Conservation (phyloP, 192 early-diverging fungal species). For the Coemansia sp. region DNA sequence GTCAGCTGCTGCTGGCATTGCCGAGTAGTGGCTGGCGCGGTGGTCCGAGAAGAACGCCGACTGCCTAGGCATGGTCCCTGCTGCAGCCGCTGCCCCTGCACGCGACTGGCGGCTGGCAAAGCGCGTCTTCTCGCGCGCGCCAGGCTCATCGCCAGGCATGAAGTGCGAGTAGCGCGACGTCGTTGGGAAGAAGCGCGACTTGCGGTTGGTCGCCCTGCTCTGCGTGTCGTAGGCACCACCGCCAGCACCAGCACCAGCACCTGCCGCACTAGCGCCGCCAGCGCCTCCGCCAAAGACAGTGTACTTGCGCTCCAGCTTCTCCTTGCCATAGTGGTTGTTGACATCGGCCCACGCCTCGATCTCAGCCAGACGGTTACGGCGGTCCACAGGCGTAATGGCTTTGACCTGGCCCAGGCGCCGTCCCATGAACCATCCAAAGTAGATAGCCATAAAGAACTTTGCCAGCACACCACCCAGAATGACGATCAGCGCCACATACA, state of each 20-base stretch:
- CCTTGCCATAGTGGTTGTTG: slow-evolving; percentile 58
- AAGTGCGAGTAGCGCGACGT: slow-evolving; percentile 57
- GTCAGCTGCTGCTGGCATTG: slow-evolving; percentile 1
- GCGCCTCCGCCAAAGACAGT: slow-evolving; percentile 30
- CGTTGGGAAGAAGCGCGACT: slow-evolving; percentile 55
- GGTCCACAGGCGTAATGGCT: slow-evolving; percentile 65
- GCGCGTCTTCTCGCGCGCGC: slow-evolving; percentile 44
- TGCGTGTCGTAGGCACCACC: slow-evolving; percentile 8
- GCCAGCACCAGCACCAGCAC: not conserved
- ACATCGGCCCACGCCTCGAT: slow-evolving; percentile 78
- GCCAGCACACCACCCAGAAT: slow-evolving; percentile 65
- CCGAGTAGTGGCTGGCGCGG: slow-evolving; percentile 42
- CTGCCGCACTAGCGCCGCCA: not conserved
- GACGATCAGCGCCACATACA: slow-evolving; percentile 76
- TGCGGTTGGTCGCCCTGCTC: slow-evolving; percentile 31
- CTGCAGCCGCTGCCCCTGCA: too few relatives aligned
- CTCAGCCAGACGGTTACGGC: slow-evolving; percentile 65
- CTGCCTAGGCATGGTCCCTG: slow-evolving; percentile 36
- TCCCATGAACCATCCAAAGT: slow-evolving; percentile 81
- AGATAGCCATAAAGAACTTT: slow-evolving; percentile 74
- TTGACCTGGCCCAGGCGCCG: slow-evolving; percentile 74
- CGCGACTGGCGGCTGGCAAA: slow-evolving; percentile 15
- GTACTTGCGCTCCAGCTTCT: slow-evolving; percentile 53
- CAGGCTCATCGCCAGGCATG: slow-evolving; percentile 57
- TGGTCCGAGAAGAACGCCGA: slow-evolving; percentile 50